Evolutionary conservation across 148 eudicot species (phyloP).

Genomic region (Rhododendron ferrugineum): DNA sequence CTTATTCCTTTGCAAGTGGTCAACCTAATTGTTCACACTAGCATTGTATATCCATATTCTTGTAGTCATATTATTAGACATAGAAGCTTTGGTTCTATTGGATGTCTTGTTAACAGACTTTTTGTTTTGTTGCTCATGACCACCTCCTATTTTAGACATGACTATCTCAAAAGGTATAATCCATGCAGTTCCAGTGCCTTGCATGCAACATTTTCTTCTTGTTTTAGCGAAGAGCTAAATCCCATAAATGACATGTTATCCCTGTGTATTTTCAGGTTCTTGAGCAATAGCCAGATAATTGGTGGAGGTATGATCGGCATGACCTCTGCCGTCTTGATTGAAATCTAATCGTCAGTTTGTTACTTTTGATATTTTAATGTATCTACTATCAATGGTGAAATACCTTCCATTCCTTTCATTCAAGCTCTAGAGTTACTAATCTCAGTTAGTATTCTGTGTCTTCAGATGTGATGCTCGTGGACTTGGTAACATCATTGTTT

Average conservation of each 20-base stretch:
- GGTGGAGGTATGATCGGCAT: constrained; percentile 24
- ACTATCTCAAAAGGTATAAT: neutral
- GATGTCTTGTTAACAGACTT: neutral
- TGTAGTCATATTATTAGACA: neutral
- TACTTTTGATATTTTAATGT: neutral
- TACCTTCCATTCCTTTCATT: constrained; percentile 3
- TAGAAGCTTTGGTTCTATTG: neutral
- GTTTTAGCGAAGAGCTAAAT: neutral
- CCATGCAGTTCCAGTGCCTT: neutral
- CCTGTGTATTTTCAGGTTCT: constrained; percentile 21
- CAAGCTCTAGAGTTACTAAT: constrained; percentile 2
- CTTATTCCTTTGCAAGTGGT: neutral
- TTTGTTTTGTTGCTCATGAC: neutral
- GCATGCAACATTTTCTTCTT: neutral
- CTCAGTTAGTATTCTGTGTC: neutral
- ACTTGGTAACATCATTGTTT: neutral
- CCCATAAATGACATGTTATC: constrained; percentile 3
- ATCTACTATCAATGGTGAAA: neutral
- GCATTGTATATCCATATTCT: neutral
- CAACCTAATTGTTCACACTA: neutral
- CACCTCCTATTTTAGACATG: neutral
- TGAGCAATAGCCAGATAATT: constrained; percentile 24
- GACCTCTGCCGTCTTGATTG: constrained; percentile 15
- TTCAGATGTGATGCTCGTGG: neutral
- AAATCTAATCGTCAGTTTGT: constrained; percentile 8